phyloP scores from a whole-genome alignment of 305 asterid genomes.

The Coffea humblotiana region DNA sequence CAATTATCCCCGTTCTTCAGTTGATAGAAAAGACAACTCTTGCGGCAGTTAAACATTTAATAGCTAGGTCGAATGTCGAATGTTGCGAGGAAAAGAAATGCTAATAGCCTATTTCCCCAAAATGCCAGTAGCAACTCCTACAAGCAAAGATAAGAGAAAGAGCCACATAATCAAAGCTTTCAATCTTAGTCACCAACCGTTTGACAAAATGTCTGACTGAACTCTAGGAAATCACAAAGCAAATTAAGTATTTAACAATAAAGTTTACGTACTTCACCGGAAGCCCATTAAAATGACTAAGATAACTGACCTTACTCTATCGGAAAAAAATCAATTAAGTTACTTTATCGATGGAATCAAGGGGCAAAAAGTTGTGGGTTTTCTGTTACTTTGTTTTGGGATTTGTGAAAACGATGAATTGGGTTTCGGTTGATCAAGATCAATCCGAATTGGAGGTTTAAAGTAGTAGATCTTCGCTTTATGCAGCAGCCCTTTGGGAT shows the following conservation, averaged over 20 bases:
- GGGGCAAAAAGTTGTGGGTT: neutral
- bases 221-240: neutral
- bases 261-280: neutral
- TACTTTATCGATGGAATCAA: neutral
- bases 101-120: constrained; percentile 9
- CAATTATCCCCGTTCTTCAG: constrained; percentile 6
- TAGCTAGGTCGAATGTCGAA: neutral
- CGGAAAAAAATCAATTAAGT: neutral
- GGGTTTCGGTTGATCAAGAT: neutral
- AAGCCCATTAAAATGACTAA: neutral
- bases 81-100: neutral
- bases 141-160: neutral
- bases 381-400: neutral
- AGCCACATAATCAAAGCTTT: neutral
- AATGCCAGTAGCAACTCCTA: neutral
- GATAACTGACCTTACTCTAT: constrained; percentile 3
- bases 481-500: constrained; percentile 3
- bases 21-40: neutral
- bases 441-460: neutral
- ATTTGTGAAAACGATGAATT: neutral
- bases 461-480: constrained; percentile 15
- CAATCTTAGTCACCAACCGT: neutral
- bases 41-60: neutral
- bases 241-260: neutral
- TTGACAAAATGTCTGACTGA: constrained; percentile 9